Base-by-base conservation (phyloP, 179 eudicot genomes). In the Amaranthus tricolor region DNA sequence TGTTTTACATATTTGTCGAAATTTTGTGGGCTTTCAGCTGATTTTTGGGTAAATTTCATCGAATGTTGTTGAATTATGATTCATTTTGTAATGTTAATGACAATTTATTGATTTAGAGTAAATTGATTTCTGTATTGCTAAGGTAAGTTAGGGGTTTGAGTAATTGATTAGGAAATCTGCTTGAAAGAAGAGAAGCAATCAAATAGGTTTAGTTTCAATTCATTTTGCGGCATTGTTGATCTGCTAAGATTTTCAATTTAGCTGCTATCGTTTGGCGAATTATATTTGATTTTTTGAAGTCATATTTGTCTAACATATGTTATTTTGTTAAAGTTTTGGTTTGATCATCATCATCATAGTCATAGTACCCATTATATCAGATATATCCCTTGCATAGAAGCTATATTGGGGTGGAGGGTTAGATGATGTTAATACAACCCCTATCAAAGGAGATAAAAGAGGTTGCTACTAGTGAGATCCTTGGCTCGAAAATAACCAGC, bases 91-190 rank as follows among this genome's bases (percentile, higher is more conserved):
- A 49, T 75, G 60, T 59, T 64, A 66, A 49, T 71, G 50, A 17
- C 67, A 56, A 20, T 65, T 57, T 16, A 5, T 9, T 2, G 9
- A 16, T 31, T 9, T 31, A 9, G 40, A 15, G 45, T 62, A 49
- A 53, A 12, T 68, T 76, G 15, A 50, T 17, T 8, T 61, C 12
- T 24, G 48, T 52, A 15, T 62, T 45, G 31, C 9, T 5, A 24
- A 14, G 17, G 12, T 40, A 19, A 31, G 63, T 70, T 62, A 70
- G 79, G 74, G 62, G 69, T 76, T 75, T 70, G 52, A 55, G 56
- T 44, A 40, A 53, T 45, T 76, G 72, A 21, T 21, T 9, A 13
- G 24, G 60, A 57, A n/a, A 17, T 49, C 52, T 65, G 4, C 9
- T 20, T 9, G 19, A 45, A 47, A 48, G n/a, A 5, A 13, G 43